Conservation (phyloP, 169 alveolate species). For the Plasmodium gonderi region DNA sequence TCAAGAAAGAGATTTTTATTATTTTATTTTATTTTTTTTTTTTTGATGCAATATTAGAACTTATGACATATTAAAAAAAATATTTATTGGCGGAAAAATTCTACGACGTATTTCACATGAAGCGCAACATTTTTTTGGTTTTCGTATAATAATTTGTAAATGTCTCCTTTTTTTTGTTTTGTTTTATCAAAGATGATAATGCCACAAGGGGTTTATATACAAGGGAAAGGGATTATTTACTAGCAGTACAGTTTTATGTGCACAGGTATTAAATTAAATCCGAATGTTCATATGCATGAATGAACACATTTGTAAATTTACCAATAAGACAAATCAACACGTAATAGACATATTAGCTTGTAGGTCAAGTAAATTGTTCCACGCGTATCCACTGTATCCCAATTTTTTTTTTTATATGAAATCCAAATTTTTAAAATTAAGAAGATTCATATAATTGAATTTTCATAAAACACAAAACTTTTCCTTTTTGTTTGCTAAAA, state of each 20-base stretch:
- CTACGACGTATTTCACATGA: too few relatives aligned
- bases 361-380: background rate
- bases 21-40: too few relatives aligned
- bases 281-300: background rate
- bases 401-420: background rate
- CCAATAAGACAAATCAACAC: background rate
- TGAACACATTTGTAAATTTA: background rate
- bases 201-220: too few relatives aligned
- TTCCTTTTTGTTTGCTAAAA: background rate
- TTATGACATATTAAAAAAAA: background rate
- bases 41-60: background rate
- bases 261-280: background rate
- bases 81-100: background rate
- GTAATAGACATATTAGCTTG: background rate
- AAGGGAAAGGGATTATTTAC: background rate
- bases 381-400: background rate
- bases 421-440: background rate
- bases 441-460: background rate
- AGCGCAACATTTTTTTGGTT: background rate
- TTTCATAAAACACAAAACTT: background rate
- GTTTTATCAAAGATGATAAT: background rate
- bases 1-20: background rate
- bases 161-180: background rate
- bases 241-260: background rate
- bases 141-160: background rate